A percentile compares a stretch with the other conserved stretches of the same genome.
Evolutionary conservation across 148 eudicot species (phyloP).

Genomic region (Rhododendron simsii): DNA sequence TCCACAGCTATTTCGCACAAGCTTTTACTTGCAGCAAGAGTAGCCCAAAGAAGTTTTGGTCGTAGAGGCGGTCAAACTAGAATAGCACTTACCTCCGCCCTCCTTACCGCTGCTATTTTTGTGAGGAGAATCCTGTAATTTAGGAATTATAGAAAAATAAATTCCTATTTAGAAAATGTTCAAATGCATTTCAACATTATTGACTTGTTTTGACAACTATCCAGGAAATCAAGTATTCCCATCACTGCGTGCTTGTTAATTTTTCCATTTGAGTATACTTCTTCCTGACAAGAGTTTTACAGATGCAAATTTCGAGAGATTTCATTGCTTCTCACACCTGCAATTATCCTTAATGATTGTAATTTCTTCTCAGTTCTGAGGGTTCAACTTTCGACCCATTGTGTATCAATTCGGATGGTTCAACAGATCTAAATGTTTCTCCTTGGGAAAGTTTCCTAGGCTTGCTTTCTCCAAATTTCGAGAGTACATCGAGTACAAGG

Average conservation of each 20-base stretch:
- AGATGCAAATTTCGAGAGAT: background rate
- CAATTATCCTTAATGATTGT: background rate
- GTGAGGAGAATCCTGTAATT: background rate
- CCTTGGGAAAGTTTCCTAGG: constrained; percentile 61
- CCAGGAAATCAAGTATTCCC: background rate
- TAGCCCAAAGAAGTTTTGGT: background rate
- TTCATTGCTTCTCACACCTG: background rate
- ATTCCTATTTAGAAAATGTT: background rate
- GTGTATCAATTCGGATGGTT: constrained; percentile 54
- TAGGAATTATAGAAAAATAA: background rate
- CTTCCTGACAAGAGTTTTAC: background rate
- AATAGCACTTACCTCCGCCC: background rate
- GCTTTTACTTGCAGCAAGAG: background rate
- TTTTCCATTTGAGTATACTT: background rate
- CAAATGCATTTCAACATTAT: too few relatives aligned
- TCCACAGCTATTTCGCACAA: background rate
- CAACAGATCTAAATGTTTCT: constrained; percentile 40
- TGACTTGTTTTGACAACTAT: background rate
- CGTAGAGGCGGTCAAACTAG: background rate
- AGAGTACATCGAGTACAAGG: constrained; percentile 65
- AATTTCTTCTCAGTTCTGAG: constrained; percentile 35
- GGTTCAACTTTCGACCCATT: constrained; percentile 76
- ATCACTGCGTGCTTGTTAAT: background rate
- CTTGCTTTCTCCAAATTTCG: constrained; percentile 49
- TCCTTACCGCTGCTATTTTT: background rate